A percentile compares a stretch with the other conserved stretches of the same genome.
Conservation (phyloP, 768 basidiomycete species). For the Pleurotus tuber-regium region DNA sequence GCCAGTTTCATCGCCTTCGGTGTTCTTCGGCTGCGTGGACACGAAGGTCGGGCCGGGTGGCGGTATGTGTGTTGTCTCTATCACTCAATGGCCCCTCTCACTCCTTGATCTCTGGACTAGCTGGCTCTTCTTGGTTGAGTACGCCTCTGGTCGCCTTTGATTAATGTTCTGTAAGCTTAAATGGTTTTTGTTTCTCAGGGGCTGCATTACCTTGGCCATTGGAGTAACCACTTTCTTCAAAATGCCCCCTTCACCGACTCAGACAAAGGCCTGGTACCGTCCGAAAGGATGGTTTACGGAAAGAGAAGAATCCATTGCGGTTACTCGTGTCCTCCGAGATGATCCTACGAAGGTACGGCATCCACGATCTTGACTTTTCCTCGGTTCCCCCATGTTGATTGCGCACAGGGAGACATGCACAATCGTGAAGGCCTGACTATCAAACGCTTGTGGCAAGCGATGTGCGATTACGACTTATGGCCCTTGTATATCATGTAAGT, state of each 20-base stretch:
- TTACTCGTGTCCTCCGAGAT: slow-evolving; percentile 59
- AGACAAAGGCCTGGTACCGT: slow-evolving; percentile 55
- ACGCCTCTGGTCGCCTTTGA: not conserved
- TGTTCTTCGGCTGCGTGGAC: slow-evolving; percentile 57
- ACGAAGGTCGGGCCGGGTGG: slow-evolving; percentile 52
- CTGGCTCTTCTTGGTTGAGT: slow-evolving; percentile 62
- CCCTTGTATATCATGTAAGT: slow-evolving; percentile 56
- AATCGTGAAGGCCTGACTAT: slow-evolving; percentile 59
- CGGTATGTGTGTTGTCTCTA: slow-evolving; percentile 25
- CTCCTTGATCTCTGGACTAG: slow-evolving; percentile 17
- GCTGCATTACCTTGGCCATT: slow-evolving; percentile 48
- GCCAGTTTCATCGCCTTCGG: slow-evolving; percentile 59
- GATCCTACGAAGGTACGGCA: slow-evolving; percentile 54
- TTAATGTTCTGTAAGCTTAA: not conserved
- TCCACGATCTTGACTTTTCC: too few species aligned
- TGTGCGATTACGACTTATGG: slow-evolving; percentile 66
- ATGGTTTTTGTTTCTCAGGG: too few species aligned
- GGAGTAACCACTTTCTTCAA: slow-evolving; percentile 54
- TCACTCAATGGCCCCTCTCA: not conserved
- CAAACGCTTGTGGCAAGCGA: slow-evolving; percentile 47
- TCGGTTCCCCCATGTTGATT: too few species aligned
- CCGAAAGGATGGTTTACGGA: slow-evolving; percentile 65
- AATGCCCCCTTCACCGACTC: slow-evolving; percentile 60
- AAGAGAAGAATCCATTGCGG: slow-evolving; percentile 58
- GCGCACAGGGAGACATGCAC: slow-evolving; percentile 64